Base-by-base conservation (phyloP, 2,329 filamentous ascomycete genomes). In the Colletotrichum cuscutae region DNA sequence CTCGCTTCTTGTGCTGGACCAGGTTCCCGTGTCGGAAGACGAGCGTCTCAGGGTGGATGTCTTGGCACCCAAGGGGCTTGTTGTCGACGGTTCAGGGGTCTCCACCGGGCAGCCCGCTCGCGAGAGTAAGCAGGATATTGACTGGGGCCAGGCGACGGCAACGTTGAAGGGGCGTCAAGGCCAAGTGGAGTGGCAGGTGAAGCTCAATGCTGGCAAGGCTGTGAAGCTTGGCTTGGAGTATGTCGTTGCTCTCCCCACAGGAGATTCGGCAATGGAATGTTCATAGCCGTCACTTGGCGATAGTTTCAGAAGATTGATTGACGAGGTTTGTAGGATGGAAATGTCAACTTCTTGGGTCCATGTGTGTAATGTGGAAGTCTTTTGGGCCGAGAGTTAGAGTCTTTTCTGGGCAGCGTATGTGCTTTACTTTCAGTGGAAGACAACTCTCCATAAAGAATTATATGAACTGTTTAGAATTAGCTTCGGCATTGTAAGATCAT, bases 211-310 rank as follows among this genome's bases (percentile, higher is more conserved):
- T 0, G 89, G 90, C 30, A 86, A 86, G 76, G 85, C 87, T 4
- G 88, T 89, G 19, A 88, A 87, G 80, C 79, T 93, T 73, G 81
- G 82, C 28, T 78, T 94, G 72, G 89, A 91, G 81, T 93, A 93
- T 80, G 86, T 89, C 72, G 87, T 91, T 22, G 85, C 85, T 26
- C 83, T 89, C 76, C 91, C 91, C 1, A 80, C 80, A 19, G 86
- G 86, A 9, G 88, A 90, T 73, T 78, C 75, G 7, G 83, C 85
- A 61, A 69, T 81, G 6, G 75, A 78, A 66, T 77, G 76, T 24
- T 76, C 42, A 9, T 49, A 22, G 19, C 15, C 3, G 4, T n/a
- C 7, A 11, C 19, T n/a, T 22, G 42, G 42, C 42, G 19, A n/a
- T n/a, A 11, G 7, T n/a, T 22, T 11, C 42, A 49, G 19, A 22